These are phyloP conservation scores for Meyerozyma carpophila DNA, from an alignment of 1,139 yeast genomes.

Conservation along the genomic window DNA sequence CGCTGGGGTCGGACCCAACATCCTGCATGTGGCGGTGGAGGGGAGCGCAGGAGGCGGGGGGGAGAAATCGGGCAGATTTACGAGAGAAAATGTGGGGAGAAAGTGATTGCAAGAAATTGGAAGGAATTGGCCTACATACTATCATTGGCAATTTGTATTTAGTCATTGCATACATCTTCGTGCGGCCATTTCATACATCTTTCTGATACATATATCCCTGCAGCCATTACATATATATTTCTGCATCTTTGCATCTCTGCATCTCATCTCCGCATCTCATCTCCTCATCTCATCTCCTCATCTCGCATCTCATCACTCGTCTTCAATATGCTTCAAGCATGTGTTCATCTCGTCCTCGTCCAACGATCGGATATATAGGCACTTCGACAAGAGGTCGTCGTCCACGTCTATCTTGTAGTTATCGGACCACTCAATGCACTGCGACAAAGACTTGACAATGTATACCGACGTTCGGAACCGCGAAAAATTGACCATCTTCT, in stretches of 20 bases:
- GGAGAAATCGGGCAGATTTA: too few species aligned
- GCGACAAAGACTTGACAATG: conserved; percentile 73
- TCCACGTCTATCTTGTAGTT: conserved; percentile 46
- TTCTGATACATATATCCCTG: too few species aligned
- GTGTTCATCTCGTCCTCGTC: conserved; percentile 71
- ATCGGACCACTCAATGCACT: conserved; percentile 80
- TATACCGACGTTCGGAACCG: conserved; percentile 74
- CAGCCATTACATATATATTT: too few species aligned
- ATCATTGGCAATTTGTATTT: too few species aligned
- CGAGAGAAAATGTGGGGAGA: too few species aligned
- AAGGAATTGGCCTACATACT: too few species aligned
- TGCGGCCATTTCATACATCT: too few species aligned
- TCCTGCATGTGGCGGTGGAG: not conserved
- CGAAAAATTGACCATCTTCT: conserved; percentile 63
- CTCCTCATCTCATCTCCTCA: too few species aligned
- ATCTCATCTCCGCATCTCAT: too few species aligned
- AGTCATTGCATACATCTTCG: too few species aligned
- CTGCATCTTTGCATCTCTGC: too few species aligned
- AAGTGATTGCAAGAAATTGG: too few species aligned
- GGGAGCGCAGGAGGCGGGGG: not conserved
- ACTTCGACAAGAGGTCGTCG: conserved; percentile 68
- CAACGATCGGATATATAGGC: conserved; percentile 74
- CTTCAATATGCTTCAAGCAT: conserved; percentile 15
- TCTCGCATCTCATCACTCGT: conserved; percentile 1
- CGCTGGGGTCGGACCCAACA: not conserved